phyloP scores from a whole-genome alignment of 441 rosid species.

The Biscutella auriculata region DNA sequence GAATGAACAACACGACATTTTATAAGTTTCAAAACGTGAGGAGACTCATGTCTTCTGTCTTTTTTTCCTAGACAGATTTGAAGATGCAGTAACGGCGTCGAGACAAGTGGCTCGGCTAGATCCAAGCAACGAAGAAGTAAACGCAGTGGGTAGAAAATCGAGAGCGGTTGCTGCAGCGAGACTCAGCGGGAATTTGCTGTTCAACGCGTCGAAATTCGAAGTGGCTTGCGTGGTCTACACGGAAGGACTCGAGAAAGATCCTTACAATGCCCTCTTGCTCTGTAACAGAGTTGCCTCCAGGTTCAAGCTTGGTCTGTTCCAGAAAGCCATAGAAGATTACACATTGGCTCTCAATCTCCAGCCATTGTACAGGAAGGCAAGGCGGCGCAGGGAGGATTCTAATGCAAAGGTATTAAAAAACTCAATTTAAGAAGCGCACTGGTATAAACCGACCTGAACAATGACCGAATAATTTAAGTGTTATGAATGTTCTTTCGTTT shows the following conservation, averaged over 20 bases:
- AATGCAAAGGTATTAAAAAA: slow-evolving; percentile 42
- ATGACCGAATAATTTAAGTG: too few relatives aligned
- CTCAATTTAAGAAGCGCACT: slow-evolving; percentile 1
- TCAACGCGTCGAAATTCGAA: slow-evolving; percentile 42
- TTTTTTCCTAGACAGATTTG: slow-evolving; percentile 35
- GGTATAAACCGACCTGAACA: too few relatives aligned
- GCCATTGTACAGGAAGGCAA: slow-evolving; percentile 64
- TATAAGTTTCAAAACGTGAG: not conserved
- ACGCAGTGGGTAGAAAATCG: slow-evolving; percentile 24
- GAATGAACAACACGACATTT: too few relatives aligned
- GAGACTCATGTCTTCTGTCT: not conserved
- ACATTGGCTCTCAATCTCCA: slow-evolving; percentile 49
- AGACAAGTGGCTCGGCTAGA: slow-evolving; percentile 53
- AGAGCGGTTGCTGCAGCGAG: slow-evolving; percentile 55
- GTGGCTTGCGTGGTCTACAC: slow-evolving; percentile 58
- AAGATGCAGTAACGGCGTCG: slow-evolving; percentile 51
- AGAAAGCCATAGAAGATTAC: slow-evolving; percentile 72
- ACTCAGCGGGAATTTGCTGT: slow-evolving; percentile 60
- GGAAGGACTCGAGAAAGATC: slow-evolving; percentile 62
- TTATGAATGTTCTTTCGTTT: not conserved
- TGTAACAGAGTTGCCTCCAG: slow-evolving; percentile 86
- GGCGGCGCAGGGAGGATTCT: slow-evolving; percentile 68
- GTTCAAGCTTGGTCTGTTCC: slow-evolving; percentile 49
- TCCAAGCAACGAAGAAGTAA: slow-evolving; percentile 47
- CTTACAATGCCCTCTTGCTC: slow-evolving; percentile 49